phyloP scores from a whole-genome alignment of 1,284 basidiomycete species.

The Peniophora sp. region DNA sequence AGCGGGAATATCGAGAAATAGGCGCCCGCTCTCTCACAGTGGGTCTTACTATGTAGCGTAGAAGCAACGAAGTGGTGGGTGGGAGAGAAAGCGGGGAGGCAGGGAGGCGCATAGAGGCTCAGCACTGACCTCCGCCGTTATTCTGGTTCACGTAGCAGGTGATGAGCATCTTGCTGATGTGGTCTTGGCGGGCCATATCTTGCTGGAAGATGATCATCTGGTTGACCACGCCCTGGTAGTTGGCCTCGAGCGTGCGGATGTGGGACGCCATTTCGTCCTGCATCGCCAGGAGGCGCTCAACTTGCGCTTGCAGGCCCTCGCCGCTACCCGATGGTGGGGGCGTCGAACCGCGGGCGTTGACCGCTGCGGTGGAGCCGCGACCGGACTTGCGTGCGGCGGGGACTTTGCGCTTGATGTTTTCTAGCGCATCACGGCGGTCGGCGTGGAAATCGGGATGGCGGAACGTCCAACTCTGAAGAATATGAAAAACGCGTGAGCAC shows the following conservation, averaged over 20 bases:
- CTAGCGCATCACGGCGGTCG: constrained; percentile 76
- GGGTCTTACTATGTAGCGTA: too few species aligned
- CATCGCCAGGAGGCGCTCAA: constrained; percentile 40
- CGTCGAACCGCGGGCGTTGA: constrained; percentile 14
- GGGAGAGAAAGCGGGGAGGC: not conserved
- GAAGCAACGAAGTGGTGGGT: constrained; percentile 1
- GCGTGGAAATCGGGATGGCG: constrained; percentile 91
- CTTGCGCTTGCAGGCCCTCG: constrained; percentile 39
- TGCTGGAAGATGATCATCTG: constrained; percentile 82
- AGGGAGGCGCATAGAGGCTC: constrained; percentile 5
- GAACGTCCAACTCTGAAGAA: constrained; percentile 83
- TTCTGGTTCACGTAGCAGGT: constrained; percentile 69
- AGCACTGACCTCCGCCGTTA: constrained; percentile 44
- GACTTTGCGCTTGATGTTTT: constrained; percentile 92
- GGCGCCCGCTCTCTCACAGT: too few species aligned
- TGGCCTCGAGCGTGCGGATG: constrained; percentile 59
- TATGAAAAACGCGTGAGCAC: not conserved
- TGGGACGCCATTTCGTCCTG: constrained; percentile 57
- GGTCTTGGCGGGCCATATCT: constrained; percentile 82
- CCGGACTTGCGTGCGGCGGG: constrained; percentile 59
- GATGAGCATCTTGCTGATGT: constrained; percentile 76
- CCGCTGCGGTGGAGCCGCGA: constrained; percentile 16
- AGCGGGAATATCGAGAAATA: too few species aligned
- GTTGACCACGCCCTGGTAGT: constrained; percentile 71
- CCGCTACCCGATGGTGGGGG: constrained; percentile 20